Evolutionary conservation across 2,329 filamentous ascomycete species (phyloP).

Genomic region (Trichoderma sp.): DNA sequence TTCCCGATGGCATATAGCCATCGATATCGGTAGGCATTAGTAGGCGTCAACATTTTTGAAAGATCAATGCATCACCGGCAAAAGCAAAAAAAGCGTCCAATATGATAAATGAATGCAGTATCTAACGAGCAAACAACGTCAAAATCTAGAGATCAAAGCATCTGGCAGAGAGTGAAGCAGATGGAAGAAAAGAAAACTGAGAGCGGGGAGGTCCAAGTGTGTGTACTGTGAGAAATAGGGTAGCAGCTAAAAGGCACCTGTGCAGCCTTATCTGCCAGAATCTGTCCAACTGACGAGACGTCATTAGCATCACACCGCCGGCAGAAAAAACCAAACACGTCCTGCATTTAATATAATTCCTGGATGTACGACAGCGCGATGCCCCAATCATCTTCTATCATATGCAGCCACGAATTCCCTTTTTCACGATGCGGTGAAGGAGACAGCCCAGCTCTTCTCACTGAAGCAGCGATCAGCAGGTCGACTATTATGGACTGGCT

Average conservation of each 20-base stretch:
- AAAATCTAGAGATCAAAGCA: not conserved
- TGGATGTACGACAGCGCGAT: not conserved
- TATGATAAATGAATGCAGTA: no score
- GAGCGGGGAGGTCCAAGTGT: not conserved
- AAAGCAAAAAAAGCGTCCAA: fast-evolving
- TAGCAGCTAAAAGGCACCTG: not conserved
- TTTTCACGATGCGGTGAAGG: not conserved
- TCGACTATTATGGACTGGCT: not conserved
- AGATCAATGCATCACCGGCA: not conserved
- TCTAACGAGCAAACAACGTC: not conserved
- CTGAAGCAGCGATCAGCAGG: not conserved
- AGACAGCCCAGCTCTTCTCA: not conserved
- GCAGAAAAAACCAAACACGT: not conserved
- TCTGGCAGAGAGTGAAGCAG: not conserved
- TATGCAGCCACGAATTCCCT: not conserved
- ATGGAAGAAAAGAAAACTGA: not conserved
- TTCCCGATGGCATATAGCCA: constrained; percentile 55
- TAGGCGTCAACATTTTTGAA: constrained; percentile 41
- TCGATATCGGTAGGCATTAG: constrained; percentile 33
- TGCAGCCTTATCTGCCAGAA: not conserved
- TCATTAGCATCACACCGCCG: not conserved
- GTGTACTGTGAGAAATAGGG: not conserved
- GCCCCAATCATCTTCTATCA: not conserved
- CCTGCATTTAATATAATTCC: not conserved
- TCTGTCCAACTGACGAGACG: not conserved